phyloP scores from a whole-genome alignment of 2,329 filamentous ascomycete species.

The Periconia macrospinosa region DNA sequence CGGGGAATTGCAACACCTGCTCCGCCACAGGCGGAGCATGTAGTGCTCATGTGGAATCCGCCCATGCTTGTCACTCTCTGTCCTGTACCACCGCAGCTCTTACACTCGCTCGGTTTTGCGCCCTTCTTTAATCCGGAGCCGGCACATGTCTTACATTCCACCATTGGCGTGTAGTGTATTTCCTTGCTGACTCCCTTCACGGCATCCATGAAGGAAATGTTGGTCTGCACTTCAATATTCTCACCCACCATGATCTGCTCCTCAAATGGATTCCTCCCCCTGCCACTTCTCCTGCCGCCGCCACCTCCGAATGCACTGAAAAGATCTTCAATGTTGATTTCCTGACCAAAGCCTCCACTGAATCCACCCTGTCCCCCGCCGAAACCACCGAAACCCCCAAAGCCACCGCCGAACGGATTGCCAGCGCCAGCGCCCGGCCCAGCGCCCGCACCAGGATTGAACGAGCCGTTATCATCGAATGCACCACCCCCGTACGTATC shows the following conservation, averaged over 20 bases:
- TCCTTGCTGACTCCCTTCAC: conserved; percentile 88
- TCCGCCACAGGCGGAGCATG: conserved; percentile 80
- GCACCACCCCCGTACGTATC: conserved; percentile 88
- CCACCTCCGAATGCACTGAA: conserved; percentile 81
- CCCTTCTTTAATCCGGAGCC: conserved; percentile 86
- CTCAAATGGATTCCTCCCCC: conserved; percentile 70
- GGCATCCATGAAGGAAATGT: conserved; percentile 93
- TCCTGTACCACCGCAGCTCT: conserved; percentile 81
- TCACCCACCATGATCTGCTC: conserved; percentile 87
- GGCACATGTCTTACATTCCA: conserved; percentile 77
- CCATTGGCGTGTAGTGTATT: conserved; percentile 81
- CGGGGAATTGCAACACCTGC: conserved; percentile 74
- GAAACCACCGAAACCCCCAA: conserved; percentile 41
- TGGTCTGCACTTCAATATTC: conserved; percentile 92
- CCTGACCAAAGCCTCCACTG: conserved; percentile 70
- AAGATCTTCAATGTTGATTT: conserved; percentile 95
- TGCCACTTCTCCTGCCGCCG: conserved; percentile 53
- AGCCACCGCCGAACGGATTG: conserved; percentile 61
- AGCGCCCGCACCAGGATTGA: conserved; percentile 71
- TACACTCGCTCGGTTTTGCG: conserved; percentile 71
- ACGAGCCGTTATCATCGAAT: conserved; percentile 68
- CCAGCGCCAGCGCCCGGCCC: conserved; percentile 65
- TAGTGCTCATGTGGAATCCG: conserved; percentile 94
- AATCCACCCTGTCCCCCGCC: conserved; percentile 65
- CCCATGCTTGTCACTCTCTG: conserved; percentile 87